Evolutionary conservation across 306 rosid genomes (phyloP), one percentile per base, ranked within the genome.

Genomic region (Fragaria vesca): DNA sequence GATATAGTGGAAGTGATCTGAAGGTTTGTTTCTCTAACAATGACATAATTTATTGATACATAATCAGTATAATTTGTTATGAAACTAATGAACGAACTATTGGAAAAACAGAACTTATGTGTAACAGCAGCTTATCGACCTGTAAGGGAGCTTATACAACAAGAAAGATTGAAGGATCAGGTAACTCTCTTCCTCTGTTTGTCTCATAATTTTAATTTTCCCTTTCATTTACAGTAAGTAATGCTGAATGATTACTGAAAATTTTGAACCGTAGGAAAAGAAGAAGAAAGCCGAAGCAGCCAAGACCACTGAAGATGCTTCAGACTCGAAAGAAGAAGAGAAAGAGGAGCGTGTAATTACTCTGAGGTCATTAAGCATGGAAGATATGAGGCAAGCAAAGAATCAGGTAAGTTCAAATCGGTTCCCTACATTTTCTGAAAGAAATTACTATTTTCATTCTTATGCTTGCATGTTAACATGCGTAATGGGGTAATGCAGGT

Each of bases 331-430:
- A 72, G 93, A 79, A 69, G 89, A 87, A 71, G 88, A 88, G 15
- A 85, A 78, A 69, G 97, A 87, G 79, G 93, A 88, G 12, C 82
- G 10, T 51, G 90, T 69, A 74, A 89, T 91, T 69, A 84, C 28
- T 75, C 79, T 95, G 81, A 89, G 98, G 83, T 43, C 91, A 68
- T 85, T 95, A 82, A 89, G 72, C 81, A 92, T 88, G 97, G 97
- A 95, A 81, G 98, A 95, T 80, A 87, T 92, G 97, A 91, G 68
- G 81, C 97, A 88, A 83, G 97, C 98, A n/a, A 92, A 92, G 88
- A 86, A 81, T 81, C 96, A 92, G 93, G 98, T 94, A 74, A 54
- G 54, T 77, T 80, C 61, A 30, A 67, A 42, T 71, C 40, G 13
- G 54, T n/a, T 34, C 60, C 69, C n/a, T 62, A 26, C 62, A 18